A percentile compares a stretch with the other conserved stretches of the same genome.
These are phyloP conservation scores for Dictyostelium brefeldianum DNA, from an alignment of 78 protist genomes.

Conservation along the genomic window DNA sequence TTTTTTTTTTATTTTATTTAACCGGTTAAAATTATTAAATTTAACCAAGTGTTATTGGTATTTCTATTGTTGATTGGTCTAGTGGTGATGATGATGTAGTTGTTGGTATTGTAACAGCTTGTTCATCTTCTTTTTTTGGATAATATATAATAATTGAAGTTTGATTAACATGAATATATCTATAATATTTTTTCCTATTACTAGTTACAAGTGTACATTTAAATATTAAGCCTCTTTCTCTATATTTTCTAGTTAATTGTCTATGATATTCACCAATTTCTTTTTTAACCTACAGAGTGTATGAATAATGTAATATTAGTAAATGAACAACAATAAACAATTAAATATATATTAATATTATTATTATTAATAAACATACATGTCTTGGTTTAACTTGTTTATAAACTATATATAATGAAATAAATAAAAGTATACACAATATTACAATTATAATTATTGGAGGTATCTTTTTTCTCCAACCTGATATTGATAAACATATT, in stretches of 20 bases:
- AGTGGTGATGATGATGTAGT: background rate
- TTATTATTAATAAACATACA: background rate
- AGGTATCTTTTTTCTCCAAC: conserved; percentile 7
- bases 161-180: background rate
- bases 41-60: background rate
- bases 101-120: background rate
- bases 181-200: background rate
- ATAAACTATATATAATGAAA: background rate
- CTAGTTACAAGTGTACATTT: background rate
- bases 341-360: background rate
- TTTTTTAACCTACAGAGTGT: background rate
- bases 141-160: background rate
- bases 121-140: background rate
- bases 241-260: background rate
- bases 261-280: background rate
- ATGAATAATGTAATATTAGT: background rate
- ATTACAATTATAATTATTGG: background rate
- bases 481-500: background rate
- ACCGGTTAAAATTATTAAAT: background rate
- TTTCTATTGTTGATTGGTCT: background rate
- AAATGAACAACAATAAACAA: background rate
- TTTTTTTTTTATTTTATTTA: background rate
- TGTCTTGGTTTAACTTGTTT: background rate
- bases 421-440: background rate
- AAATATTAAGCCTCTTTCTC: background rate